Percentiles rank a stretch among this genome's conserved stretches.
These are phyloP conservation scores for Fraxinus platypoda DNA, from an alignment of 305 asterid genomes.

Conservation along the genomic window DNA sequence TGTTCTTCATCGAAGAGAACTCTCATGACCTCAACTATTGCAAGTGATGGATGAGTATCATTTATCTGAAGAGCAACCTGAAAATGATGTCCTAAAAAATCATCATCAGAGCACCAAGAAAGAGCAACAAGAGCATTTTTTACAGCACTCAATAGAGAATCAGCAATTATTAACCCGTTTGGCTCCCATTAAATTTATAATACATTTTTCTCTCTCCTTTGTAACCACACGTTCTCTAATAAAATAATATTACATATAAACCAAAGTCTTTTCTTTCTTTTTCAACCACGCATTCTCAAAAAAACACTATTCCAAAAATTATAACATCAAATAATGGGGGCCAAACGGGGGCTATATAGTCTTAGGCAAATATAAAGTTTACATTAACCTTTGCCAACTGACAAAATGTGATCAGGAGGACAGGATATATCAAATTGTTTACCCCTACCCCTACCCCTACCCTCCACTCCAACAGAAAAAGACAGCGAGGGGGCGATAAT, in stretches of 20 bases:
- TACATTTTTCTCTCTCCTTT: too few species aligned
- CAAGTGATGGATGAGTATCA: constrained; percentile 49
- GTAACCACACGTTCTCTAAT: too few species aligned
- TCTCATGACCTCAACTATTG: constrained; percentile 46
- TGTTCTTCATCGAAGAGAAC: constrained; percentile 48
- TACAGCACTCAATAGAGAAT: not conserved
- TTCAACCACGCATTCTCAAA: too few species aligned
- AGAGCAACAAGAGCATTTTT: not conserved
- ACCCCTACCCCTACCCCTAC: not conserved
- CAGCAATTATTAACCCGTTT: not conserved
- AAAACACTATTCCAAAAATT: too few species aligned
- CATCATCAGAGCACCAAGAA: not conserved
- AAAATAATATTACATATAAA: too few species aligned
- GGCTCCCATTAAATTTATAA: too few species aligned
- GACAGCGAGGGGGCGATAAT: not conserved
- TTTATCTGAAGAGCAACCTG: constrained; percentile 58
- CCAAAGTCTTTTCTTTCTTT: too few species aligned
- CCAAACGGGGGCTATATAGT: not conserved
- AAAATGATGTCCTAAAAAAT: not conserved
- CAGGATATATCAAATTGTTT: not conserved
- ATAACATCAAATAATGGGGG: too few species aligned
- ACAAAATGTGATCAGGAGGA: not conserved
- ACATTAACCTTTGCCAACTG: not conserved
- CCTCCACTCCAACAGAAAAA: not conserved
- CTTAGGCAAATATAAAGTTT: not conserved